Evolutionary conservation across 768 basidiomycete species (phyloP).

Genomic region (Trametes cingulata): DNA sequence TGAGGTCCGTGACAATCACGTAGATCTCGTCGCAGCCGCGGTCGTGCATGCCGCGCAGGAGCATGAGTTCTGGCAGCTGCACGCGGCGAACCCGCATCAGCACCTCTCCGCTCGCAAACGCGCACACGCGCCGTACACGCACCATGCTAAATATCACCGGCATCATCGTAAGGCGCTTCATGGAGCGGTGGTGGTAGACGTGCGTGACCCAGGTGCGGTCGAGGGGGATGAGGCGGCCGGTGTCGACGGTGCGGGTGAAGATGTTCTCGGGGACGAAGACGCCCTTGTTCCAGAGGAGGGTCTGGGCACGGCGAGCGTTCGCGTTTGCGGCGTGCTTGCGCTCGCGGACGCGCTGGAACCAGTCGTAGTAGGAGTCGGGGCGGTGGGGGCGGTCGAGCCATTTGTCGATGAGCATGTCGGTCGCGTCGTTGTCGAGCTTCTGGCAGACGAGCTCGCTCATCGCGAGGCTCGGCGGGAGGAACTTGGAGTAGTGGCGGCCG

Average conservation of each 20-base stretch:
- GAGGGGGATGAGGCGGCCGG: slow-evolving; percentile 73
- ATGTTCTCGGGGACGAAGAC: slow-evolving; percentile 79
- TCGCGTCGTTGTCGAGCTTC: slow-evolving; percentile 73
- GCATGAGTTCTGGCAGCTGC: slow-evolving; percentile 78
- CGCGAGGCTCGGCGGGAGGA: slow-evolving; percentile 63
- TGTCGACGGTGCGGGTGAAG: slow-evolving; percentile 78
- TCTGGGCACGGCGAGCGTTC: slow-evolving; percentile 41
- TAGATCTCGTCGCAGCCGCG: slow-evolving; percentile 76
- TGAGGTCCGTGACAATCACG: slow-evolving; percentile 78
- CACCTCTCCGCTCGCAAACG: not conserved
- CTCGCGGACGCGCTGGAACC: slow-evolving; percentile 72
- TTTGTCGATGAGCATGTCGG: slow-evolving; percentile 79
- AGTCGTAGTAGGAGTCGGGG: slow-evolving; percentile 74
- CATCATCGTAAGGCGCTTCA: slow-evolving; percentile 75
- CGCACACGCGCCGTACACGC: slow-evolving; percentile 21
- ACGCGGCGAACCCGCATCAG: not conserved
- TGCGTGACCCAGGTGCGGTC: slow-evolving; percentile 83
- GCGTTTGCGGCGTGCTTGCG: slow-evolving; percentile 57
- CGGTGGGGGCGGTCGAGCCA: slow-evolving; percentile 70
- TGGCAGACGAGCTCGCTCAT: slow-evolving; percentile 82
- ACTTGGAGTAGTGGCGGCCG: slow-evolving; percentile 52
- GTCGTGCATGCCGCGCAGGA: slow-evolving; percentile 80
- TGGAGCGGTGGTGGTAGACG: slow-evolving; percentile 75
- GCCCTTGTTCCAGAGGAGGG: slow-evolving; percentile 60
- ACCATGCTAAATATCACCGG: slow-evolving; percentile 84